Conservation (phyloP, 1,139 yeast species). For the Suhomyces bolitotheri region DNA sequence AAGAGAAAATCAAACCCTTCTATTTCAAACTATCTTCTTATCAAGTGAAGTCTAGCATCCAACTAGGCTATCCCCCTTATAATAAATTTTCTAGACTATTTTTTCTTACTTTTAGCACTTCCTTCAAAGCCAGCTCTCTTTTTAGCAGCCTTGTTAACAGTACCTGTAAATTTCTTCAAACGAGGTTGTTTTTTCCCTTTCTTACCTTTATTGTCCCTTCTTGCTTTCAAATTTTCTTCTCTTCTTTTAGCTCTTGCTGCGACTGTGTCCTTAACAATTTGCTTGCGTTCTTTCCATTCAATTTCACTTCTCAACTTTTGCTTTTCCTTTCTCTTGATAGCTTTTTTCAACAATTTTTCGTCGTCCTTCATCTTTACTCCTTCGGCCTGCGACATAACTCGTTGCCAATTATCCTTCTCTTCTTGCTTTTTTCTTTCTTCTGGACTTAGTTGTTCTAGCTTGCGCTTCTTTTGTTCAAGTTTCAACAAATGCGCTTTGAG, state of each 20-base stretch:
- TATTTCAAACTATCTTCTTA: too few relatives aligned
- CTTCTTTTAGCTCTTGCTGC: conserved; percentile 78
- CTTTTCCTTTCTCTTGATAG: conserved; percentile 79
- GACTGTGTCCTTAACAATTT: conserved; percentile 71
- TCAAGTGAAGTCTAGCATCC: too few relatives aligned
- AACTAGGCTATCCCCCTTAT: too few relatives aligned
- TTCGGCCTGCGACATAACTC: conserved; percentile 82
- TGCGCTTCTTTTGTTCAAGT: conserved; percentile 71
- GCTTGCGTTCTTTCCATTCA: conserved; percentile 87
- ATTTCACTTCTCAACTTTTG: conserved; percentile 77
- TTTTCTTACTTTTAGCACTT: conserved; percentile 39
- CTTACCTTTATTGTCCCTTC: conserved; percentile 78
- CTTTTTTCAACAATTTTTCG: conserved; percentile 81
- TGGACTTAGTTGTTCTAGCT: conserved; percentile 57
- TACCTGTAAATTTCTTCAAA: conserved; percentile 68
- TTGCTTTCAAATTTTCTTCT: conserved; percentile 81
- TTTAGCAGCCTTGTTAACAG: conserved; percentile 41
- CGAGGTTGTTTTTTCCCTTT: conserved; percentile 66
- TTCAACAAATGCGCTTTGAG: conserved; percentile 77
- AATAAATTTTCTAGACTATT: too few relatives aligned
- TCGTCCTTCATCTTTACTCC: conserved; percentile 89
- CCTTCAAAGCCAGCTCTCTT: conserved; percentile 65
- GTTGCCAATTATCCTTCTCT: conserved; percentile 83
- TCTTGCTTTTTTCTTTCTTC: conserved; percentile 61
- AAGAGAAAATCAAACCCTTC: too few relatives aligned